phyloP scores from a whole-genome alignment of 139 green algal genomes.

The Auxenochlorella pyrenoidosa region DNA sequence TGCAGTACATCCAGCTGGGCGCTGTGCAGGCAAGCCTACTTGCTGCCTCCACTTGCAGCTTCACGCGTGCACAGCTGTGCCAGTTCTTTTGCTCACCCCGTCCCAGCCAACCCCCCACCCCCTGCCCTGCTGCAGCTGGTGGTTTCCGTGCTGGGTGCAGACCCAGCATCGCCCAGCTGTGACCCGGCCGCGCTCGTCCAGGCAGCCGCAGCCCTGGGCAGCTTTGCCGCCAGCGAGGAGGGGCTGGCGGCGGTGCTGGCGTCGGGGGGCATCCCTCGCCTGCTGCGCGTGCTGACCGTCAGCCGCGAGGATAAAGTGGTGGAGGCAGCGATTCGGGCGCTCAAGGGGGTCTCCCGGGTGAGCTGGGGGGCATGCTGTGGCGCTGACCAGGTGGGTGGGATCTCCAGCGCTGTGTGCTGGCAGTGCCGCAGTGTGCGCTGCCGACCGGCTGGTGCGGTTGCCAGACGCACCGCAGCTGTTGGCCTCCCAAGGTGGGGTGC shows the following conservation, averaged over 20 bases:
- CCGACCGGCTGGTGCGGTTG: too few species aligned
- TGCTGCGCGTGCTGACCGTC: slow-evolving; percentile 59
- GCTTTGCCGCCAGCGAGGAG: slow-evolving; percentile 34
- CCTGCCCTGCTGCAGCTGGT: slow-evolving; percentile 35
- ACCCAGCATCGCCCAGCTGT: slow-evolving; percentile 22
- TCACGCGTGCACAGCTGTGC: too few species aligned
- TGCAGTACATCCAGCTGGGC: slow-evolving; percentile 64
- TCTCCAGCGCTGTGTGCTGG: too few species aligned
- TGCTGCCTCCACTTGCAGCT: too few species aligned
- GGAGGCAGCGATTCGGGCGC: slow-evolving; percentile 65
- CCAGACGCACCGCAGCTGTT: too few species aligned
- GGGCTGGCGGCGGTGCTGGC: slow-evolving; percentile 56
- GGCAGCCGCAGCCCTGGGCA: slow-evolving; percentile 43
- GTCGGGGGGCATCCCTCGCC: slow-evolving; percentile 64
- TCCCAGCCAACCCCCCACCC: too few species aligned
- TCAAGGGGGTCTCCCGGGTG: slow-evolving; percentile 67
- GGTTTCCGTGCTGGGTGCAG: slow-evolving; percentile 55
- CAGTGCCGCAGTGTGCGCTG: too few species aligned
- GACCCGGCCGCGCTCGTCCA: slow-evolving; percentile 60
- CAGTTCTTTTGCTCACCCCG: too few species aligned
- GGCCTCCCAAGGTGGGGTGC: too few species aligned
- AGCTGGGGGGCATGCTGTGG: not conserved
- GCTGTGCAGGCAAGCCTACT: slow-evolving; percentile 45
- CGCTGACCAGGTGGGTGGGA: too few species aligned
- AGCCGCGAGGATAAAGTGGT: slow-evolving; percentile 60